A percentile compares a stretch with the other conserved stretches of the same genome.
These are phyloP conservation scores for Daldinia decipiens DNA, from an alignment of 495 filamentous ascomycete species.

Conservation along the genomic window DNA sequence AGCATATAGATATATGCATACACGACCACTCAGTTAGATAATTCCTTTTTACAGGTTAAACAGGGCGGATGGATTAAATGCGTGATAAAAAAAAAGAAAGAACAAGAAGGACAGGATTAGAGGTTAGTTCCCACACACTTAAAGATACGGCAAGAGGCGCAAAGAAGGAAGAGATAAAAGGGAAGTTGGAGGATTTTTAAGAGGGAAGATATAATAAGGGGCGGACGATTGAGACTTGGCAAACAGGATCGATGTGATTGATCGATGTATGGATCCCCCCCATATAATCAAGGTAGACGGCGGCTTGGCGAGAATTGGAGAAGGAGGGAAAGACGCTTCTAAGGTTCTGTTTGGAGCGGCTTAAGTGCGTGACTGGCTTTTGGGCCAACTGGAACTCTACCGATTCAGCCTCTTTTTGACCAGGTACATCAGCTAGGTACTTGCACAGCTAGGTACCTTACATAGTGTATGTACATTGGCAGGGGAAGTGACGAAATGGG, in stretches of 20 bases:
- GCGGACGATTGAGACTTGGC: constrained; percentile 40
- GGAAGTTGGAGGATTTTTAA: constrained; percentile 37
- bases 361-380: not conserved
- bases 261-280: constrained; percentile 35
- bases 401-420: constrained; percentile 25
- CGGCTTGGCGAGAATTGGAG: constrained; percentile 41
- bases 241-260: constrained; percentile 33
- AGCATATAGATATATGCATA: constrained; percentile 10
- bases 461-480: not conserved
- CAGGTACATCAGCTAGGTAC: not conserved
- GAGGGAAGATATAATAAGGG: constrained; percentile 25
- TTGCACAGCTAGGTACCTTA: too few relatives aligned
- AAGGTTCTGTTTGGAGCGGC: not conserved
- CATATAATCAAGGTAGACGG: constrained; percentile 35
- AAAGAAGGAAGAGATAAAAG: constrained; percentile 20
- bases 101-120: constrained; percentile 41
- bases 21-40: not conserved
- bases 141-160: constrained; percentile 29
- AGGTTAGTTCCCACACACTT: constrained; percentile 39
- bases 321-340: not conserved
- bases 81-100: constrained; percentile 11
- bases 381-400: not conserved
- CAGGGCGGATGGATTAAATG: constrained; percentile 11
- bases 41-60: not conserved
- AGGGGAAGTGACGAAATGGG: not conserved